Evolutionary conservation across 75 land plant genomes (phyloP).

Genomic region (Pinus albicaulis): DNA sequence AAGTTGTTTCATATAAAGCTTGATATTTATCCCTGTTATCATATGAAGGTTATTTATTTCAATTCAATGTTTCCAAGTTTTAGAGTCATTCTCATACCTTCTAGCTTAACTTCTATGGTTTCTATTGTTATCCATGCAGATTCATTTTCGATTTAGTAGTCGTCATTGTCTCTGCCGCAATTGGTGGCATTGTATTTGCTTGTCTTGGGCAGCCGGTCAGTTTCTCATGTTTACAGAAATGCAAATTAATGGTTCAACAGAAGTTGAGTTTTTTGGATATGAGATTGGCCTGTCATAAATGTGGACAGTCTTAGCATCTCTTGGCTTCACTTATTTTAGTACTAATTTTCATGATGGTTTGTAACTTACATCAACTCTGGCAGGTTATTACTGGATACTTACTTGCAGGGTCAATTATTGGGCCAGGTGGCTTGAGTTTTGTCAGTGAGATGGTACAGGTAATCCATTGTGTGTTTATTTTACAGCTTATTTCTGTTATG

Average conservation of each 20-base stretch:
- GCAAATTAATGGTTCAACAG: not conserved
- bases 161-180: slow-evolving; percentile 97
- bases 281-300: not conserved
- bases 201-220: slow-evolving; percentile 98
- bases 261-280: not conserved
- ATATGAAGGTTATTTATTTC: not conserved
- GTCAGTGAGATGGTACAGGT: slow-evolving; percentile 99
- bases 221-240: not conserved
- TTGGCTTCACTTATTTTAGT: not conserved
- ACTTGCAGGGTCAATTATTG: slow-evolving; percentile 94
- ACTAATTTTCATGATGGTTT: not conserved
- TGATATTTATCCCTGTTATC: not conserved
- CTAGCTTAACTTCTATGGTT: slow-evolving; percentile 4
- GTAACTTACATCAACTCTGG: slow-evolving; percentile 6
- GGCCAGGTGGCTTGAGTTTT: slow-evolving; percentile 96
- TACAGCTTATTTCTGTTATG: not conserved
- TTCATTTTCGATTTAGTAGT: slow-evolving; percentile 97
- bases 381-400: slow-evolving; percentile 99
- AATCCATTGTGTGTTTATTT: slow-evolving; percentile 15
- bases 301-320: not conserved
- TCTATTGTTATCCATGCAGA: slow-evolving; percentile 28
- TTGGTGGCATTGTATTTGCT: slow-evolving; percentile 98
- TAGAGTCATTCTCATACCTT: not conserved
- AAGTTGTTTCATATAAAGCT: not conserved
- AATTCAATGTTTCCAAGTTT: not conserved